Percentiles rank a stretch among this genome's conserved stretches.
Conservation (phyloP, 495 filamentous ascomycete species). For the Penicillium herquei region DNA sequence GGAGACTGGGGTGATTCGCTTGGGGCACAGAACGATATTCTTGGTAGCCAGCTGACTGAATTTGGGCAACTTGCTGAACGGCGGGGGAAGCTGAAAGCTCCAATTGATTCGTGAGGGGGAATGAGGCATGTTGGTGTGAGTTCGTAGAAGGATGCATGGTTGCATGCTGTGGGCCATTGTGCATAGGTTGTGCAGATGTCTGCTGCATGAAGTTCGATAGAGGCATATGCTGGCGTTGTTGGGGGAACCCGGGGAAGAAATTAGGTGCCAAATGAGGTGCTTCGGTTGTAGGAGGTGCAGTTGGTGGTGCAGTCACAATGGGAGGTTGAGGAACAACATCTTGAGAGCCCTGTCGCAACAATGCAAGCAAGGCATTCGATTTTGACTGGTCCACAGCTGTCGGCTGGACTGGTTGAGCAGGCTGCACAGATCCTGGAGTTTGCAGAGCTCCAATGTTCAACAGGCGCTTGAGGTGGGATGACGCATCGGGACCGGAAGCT, state of each 20-base stretch:
- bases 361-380: slow-evolving; percentile 56
- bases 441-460: slow-evolving; percentile 54
- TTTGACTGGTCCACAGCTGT: slow-evolving; percentile 31
- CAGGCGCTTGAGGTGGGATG: slow-evolving; percentile 59
- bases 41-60: slow-evolving; percentile 9
- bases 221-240: slow-evolving; percentile 26
- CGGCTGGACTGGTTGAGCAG: slow-evolving; percentile 5
- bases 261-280: slow-evolving; percentile 43
- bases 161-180: slow-evolving; percentile 9
- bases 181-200: slow-evolving; percentile 21
- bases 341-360: slow-evolving; percentile 52
- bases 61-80: slow-evolving; percentile 16
- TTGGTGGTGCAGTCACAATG: slow-evolving; percentile 36
- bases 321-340: slow-evolving; percentile 27
- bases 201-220: slow-evolving; percentile 21
- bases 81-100: slow-evolving; percentile 16
- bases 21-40: slow-evolving; percentile 10
- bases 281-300: slow-evolving; percentile 32
- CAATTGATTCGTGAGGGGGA: slow-evolving; percentile 9
- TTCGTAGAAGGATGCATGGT: slow-evolving; percentile 5
- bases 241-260: slow-evolving; percentile 39
- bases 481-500: slow-evolving; percentile 47
- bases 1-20: slow-evolving; percentile 8
- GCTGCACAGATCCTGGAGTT: neutral
- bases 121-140: slow-evolving; percentile 3